Evolutionary conservation across 805 yeast species (phyloP).

Genomic region (Candida chauliodis): DNA sequence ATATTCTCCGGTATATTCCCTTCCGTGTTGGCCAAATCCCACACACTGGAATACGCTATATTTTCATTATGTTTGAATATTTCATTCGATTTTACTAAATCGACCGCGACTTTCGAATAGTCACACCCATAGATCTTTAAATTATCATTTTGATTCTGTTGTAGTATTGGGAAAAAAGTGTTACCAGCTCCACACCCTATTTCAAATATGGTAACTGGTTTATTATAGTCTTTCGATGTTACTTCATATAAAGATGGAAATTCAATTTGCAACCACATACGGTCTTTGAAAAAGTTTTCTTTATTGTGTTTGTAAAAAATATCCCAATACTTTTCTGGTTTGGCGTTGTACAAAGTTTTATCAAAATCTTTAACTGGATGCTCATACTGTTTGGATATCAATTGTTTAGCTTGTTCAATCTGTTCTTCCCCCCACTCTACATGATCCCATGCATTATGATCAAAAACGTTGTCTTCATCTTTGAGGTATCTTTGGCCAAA

Average conservation of each 20-base stretch:
- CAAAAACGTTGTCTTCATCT: conserved; percentile 78
- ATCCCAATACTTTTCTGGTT: conserved; percentile 96
- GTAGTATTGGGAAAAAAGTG: conserved; percentile 86
- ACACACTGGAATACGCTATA: conserved; percentile 76
- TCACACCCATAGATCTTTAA: conserved; percentile 81
- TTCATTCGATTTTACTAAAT: conserved; percentile 66
- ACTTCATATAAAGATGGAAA: conserved; percentile 82
- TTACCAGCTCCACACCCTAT: conserved; percentile 99
- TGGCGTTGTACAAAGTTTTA: conserved; percentile 68
- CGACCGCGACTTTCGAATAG: conserved; percentile 85
- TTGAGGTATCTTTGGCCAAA: conserved; percentile 83
- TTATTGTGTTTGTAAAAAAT: conserved; percentile 84
- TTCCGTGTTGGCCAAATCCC: conserved; percentile 87
- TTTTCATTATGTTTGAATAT: conserved; percentile 52
- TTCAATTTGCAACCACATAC: conserved; percentile 94
- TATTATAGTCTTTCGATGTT: conserved; percentile 60
- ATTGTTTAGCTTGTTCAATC: conserved; percentile 64
- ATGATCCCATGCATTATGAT: conserved; percentile 95
- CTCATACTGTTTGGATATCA: conserved; percentile 70
- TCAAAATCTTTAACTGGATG: conserved; percentile 88
- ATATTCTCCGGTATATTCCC: conserved; percentile 79
- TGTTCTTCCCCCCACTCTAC: conserved; percentile 98
- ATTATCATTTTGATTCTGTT: conserved; percentile 76
- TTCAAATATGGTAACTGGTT: conserved; percentile 75
- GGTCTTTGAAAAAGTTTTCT: conserved; percentile 92